Evolutionary conservation across 2,329 filamentous ascomycete genomes (phyloP).

Genomic region (Botryotinia globosa): DNA sequence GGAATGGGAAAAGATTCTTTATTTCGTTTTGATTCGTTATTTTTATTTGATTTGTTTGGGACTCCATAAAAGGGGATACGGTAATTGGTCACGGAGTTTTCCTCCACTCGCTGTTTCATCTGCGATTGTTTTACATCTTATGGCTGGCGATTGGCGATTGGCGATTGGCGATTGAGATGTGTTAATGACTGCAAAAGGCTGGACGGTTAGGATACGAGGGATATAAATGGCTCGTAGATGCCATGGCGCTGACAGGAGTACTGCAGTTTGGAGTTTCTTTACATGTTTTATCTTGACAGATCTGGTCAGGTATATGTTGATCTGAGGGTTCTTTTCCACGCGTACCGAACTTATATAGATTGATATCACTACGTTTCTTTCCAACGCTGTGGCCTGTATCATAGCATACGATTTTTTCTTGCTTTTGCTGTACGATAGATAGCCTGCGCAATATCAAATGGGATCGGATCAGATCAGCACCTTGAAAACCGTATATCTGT

Average conservation of each 20-base stretch:
- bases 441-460: not conserved
- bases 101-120: not conserved
- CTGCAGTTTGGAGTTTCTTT: conserved; percentile 3
- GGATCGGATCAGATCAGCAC: not conserved
- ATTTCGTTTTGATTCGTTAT: not conserved
- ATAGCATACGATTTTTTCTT: not conserved
- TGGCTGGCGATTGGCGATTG: not conserved
- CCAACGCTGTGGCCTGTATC: not conserved
- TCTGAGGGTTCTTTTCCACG: not conserved
- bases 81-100: not conserved
- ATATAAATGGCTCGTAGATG: conserved; percentile 3
- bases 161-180: not conserved
- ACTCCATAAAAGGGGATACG: not conserved
- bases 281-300: not conserved
- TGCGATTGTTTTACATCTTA: not conserved
- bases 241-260: conserved; percentile 12
- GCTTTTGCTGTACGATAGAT: not conserved
- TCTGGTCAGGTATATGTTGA: not conserved
- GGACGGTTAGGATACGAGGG: conserved; percentile 1
- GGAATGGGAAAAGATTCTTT: not conserved
- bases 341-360: not conserved
- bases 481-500: not conserved
- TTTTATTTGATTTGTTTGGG: not conserved
- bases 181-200: conserved; percentile 11
- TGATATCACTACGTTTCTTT: not conserved